Evolutionary conservation across 2,329 filamentous ascomycete genomes (phyloP), one percentile per base, ranked within the genome.

Genomic region (Neonectria punicea): DNA sequence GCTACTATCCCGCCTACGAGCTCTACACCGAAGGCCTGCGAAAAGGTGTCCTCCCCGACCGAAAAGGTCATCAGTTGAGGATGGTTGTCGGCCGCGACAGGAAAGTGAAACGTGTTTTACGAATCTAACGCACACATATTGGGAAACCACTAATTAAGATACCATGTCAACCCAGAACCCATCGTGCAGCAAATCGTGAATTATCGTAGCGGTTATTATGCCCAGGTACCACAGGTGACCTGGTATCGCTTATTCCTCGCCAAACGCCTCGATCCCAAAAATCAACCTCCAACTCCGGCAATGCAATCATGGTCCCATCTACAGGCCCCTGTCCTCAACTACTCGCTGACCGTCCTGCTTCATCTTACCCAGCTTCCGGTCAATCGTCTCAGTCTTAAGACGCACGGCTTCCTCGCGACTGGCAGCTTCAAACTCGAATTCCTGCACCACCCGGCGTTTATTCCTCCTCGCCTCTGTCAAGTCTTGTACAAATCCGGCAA

Each of bases 1-100:
- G 83, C 1, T 89, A 93, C 77, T 92, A 90, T 72, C 91, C 91
- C 4, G 89, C 89, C 2, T 93, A 93, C 72, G 91, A 93, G 80
- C 82, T 93, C 11, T 93, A 88, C 74, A 86, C 85, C 1, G 86
- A 89, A 32, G 84, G 82, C 18, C 75, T 92, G 63, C 83, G 90
- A 61, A 74, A 78, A 28, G 90, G 90, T 1, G 80, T 90, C 32
- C 86, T 91, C 66, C 61, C 76, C 1, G 76, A 82, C 18, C 83
- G 81, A 72, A 76, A 82, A 28, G 84, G 84, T 7, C 81, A 83
- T 67, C 90, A 92, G 75, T 78, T 93, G 69, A 81, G 89, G 59
- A 77, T 93, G 53, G 80, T 91, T 10, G 87, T 93, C 2, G 85
- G 85, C 46, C 83, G 83, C 68, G 84, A 90, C 69, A 83, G 90